Evolutionary conservation across 176 grass and related monocot genomes (phyloP), one percentile per base, ranked within the genome.

Genomic region (Chrysopogon serrulatus): DNA sequence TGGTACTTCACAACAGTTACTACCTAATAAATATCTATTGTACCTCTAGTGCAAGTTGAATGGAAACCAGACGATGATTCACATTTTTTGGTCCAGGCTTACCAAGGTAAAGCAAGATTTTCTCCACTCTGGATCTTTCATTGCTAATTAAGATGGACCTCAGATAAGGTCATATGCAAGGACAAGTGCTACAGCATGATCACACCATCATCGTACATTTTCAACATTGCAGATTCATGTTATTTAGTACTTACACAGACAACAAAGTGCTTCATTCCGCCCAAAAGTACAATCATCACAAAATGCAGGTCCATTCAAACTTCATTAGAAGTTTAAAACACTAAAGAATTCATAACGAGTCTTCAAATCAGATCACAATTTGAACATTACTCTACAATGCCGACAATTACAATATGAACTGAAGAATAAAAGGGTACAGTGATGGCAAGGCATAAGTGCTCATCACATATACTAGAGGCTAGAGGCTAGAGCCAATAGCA

Each of bases 371-470:
- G 17, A 14, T 72, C 39, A 79, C 15, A 42, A 12, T 44, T 53
- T 76, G 39, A 59, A 82, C 27, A 63, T 34, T 63, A 79, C 14
- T n/a, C n/a, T 37, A 37, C 36, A 42, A 78, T 73, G 35, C 36
- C 28, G 31, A 33, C 14, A 18, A 66, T 8, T 74, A 37, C 74
- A 65, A 23, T 33, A 40, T 23, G 54, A 79, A 40, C 34, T 36
- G 65, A 67, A 40, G 49, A 23, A 36, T 21, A 19, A 48, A 49
- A 51, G 0, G 19, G 76, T 2, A 28, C n/a, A 54, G 41, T 5
- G 51, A 71, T 54, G 28, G 33, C 59, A 84, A n/a, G 21, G n/a
- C 68, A 88, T 8, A 68, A 83, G 53, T 72, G 65, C 17, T 63
- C 44, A 35, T 53, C 42, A 54, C 56, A 57, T 37, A 37, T n/a